Base-by-base conservation (phyloP, 192 early-diverging fungal genomes). In the Rhizoclosmatium globosum region DNA sequence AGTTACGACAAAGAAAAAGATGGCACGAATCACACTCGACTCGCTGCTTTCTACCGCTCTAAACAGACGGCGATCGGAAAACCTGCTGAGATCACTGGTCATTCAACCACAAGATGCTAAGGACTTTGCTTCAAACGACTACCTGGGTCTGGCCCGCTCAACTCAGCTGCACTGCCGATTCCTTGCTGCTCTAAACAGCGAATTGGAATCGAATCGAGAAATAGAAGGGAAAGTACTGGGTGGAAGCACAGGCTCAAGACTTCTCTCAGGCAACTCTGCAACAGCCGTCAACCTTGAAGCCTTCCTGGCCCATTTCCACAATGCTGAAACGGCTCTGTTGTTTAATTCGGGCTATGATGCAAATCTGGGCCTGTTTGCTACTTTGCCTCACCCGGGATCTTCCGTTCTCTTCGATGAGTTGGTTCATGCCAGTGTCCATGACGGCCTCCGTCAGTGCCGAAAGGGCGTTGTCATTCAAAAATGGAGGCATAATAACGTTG, bases 291-390 rank as follows among this genome's bases (percentile, higher is more conserved):
- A 86, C 19, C 85, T 95, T 2, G 94, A 95, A 79, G 44, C 46
- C 3, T 77, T 67, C 56, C 87, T 95, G 45, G 89, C 93, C 1
- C n/a, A 80, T 0, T 94, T 91, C 77, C 87, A 95, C 75, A 13
- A 90, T 53, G 56, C 88, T 9, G 85, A 91, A 60, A 74, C 85
- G 0, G 93, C 92, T 2, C 81, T 95, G 43, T 82, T 94, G 0
- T 94, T 95, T 80, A 94, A 94, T 81, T 94, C 93, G n/a, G 94
- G 94, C 0, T 95, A 92, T 74, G 94, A 95, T 82, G 94, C 94
- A 43, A 95, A 95, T 68, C 82, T 90, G 1, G 85, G 89, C 2
- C 85, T 95, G 59, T 92, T 95, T 68, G 83, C 85, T 17, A 85
- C 86, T 9, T 71, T 95, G 1, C 90, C 93, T n/a, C 89, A 92